Base-by-base conservation (phyloP, 2,329 filamentous ascomycete genomes). In the Apiospora aurea region DNA sequence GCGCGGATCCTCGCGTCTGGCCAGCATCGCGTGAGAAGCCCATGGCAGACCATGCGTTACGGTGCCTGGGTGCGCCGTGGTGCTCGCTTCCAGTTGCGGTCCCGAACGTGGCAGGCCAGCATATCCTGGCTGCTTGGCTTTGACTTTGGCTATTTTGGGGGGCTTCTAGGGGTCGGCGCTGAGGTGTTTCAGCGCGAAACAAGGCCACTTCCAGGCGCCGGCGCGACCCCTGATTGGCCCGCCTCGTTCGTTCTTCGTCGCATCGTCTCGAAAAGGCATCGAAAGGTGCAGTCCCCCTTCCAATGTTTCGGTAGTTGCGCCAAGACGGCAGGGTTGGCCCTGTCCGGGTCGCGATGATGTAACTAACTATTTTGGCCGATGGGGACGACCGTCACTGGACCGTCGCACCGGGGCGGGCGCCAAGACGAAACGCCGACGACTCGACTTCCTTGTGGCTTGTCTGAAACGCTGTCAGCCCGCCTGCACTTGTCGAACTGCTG, bases 401-500 rank as follows among this genome's bases (percentile, higher is more conserved):
- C 57, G 67, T 38, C 21, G 14, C 44, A 38, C 49, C 67, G 67
- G 44, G 67, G 67, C 29, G 26, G 44, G 67, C 44, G 67, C 67
- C 67, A 49, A 47, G 67, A n/a, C 67, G 44, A 69, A 69, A 69
- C 67, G 5, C 34, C 44, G 44, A 34, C 67, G 46, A 47, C 46
- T 21, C 57, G 26, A 18, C 29, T 21, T 29, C 29, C 29, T 38
- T 16, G 29, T 61, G 53, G 29, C 29, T n/a, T 38, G 16, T 10
- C 57, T 64, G 57, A 64, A 64, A 64, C 57, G 26, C 57, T 41
- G 34, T 41, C 57, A 41, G 13, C 57, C 14, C 16, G 14, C 14
- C 44, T 18, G 44, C 13, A 18, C 16, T 18, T 14, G 26, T 57
- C 57, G 57, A 64, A 64, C 34, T 21, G 34, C 18, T 18, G 34